phyloP scores from a whole-genome alignment of 495 filamentous ascomycete species.

The Platismatia glauca region DNA sequence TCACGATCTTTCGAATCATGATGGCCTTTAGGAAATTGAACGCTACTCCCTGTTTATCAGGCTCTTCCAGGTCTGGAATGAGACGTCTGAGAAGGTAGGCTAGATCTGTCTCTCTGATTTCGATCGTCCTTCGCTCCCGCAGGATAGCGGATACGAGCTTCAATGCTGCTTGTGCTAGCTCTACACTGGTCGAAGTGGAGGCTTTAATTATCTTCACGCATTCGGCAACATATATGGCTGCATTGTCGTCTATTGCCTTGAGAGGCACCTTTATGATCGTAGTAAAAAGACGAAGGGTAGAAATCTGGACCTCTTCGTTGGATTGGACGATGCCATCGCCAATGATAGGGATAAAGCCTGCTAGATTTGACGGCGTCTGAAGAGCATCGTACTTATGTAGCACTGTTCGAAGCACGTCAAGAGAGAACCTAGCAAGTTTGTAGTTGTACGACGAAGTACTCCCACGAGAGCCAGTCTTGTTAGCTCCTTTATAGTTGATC shows the following conservation, averaged over 20 bases:
- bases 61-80: slow-evolving; percentile 84
- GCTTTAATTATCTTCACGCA: slow-evolving; percentile 71
- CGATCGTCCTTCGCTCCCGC: slow-evolving; percentile 63
- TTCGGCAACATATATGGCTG: slow-evolving; percentile 70
- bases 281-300: slow-evolving; percentile 71
- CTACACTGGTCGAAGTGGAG: slow-evolving; percentile 65
- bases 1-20: slow-evolving; percentile 73
- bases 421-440: slow-evolving; percentile 76
- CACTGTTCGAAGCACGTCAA: slow-evolving; percentile 74
- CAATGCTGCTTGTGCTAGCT: slow-evolving; percentile 74
- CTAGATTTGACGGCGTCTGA: slow-evolving; percentile 65
- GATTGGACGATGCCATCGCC: slow-evolving; percentile 73
- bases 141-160: slow-evolving; percentile 81
- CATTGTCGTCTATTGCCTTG: slow-evolving; percentile 56
- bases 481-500: slow-evolving; percentile 60
- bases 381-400: slow-evolving; percentile 73
- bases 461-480: slow-evolving; percentile 55
- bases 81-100: slow-evolving; percentile 76
- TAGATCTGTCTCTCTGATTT: slow-evolving; percentile 70
- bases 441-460: slow-evolving; percentile 65
- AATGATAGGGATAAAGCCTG: slow-evolving; percentile 78
- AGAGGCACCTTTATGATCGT: slow-evolving; percentile 80
- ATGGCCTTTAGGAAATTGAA: slow-evolving; percentile 90
- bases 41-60: slow-evolving; percentile 77
- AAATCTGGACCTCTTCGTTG: slow-evolving; percentile 84